Base-by-base conservation (phyloP, 1,284 basidiomycete species). In the Cryptococcus amylolentus region DNA sequence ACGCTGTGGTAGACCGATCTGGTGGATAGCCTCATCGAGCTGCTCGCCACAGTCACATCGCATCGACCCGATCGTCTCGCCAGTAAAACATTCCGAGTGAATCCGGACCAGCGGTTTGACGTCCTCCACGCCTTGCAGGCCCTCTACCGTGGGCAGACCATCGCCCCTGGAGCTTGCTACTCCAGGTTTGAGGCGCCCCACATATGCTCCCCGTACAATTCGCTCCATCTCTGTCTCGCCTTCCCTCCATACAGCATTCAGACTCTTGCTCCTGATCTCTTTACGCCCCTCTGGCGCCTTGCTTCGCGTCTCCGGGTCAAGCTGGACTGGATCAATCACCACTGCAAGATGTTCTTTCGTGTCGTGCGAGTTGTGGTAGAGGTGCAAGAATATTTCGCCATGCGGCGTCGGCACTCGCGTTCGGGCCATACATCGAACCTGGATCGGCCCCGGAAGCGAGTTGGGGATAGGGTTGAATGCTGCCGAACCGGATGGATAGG, bases 1-100 rank as follows among this genome's bases (percentile, higher is more conserved):
- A 2, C 50, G 39, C 57, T 73, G 85, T 44, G 89, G 86, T 70
- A 86, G 83, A 16, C 88, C 88, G 64, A 99, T 98, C 63, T 88
- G 86, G 9, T 92, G 85, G 64, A 98, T 87, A 27, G 96, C 93
- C 75, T 98, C 94, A 77, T 98, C 93, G 14, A 99, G 83, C 76
- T 99, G 96, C 76, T 98, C 94, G 18, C 96, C 96, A 71, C 96
- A 99, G 76, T 99, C 96, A 76, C 96, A 99, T 35, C 96, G 87
- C 87, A 97, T 94, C 71, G 91, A 95, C 10, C 96, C 96, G 58
- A 98, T 87, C 9, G 94, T 98, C 78, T 98, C 96, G 42, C 96
- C 96, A 0, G 96, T 99, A 77, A 94, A 98, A 76, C 96, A 98
- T 75, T 98, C 96, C 20, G 91, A 95, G 78, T 99, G 96, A 53